These are phyloP conservation scores for Stachybotrys echinatus DNA, from an alignment of 2,329 filamentous ascomycete species.

Conservation along the genomic window DNA sequence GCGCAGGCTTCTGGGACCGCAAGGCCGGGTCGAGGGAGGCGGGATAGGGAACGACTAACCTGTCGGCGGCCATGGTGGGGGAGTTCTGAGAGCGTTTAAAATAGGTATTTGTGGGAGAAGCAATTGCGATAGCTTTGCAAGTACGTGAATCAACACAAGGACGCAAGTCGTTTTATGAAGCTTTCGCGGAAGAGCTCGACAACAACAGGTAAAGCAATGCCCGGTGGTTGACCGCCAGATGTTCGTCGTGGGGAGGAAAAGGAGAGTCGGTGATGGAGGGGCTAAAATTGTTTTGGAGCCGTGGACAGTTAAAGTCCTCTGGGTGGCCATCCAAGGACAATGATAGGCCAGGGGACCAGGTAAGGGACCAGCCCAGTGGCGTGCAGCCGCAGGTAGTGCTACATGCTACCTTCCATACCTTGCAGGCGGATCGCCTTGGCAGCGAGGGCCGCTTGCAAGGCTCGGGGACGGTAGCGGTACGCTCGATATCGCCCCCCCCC, in stretches of 20 bases:
- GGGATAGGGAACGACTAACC: constrained; percentile 22
- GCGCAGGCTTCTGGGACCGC: background rate
- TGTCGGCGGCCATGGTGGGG: constrained; percentile 34
- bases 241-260: constrained; percentile 21
- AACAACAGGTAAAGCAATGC: constrained; percentile 17
- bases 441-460: background rate
- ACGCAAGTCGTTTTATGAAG: constrained; percentile 6
- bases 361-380: background rate
- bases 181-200: constrained; percentile 16
- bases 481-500: background rate
- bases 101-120: constrained; percentile 7
- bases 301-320: no score
- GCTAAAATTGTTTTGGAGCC: constrained; percentile 32
- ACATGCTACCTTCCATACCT: no score
- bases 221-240: constrained; percentile 15
- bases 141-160: no score
- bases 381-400: background rate
- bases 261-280: constrained; percentile 29
- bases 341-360: background rate
- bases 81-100: constrained; percentile 7
- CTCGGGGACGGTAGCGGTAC: background rate
- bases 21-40: background rate
- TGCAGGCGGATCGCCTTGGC: background rate
- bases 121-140: constrained; percentile 3
- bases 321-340: background rate